These are phyloP conservation scores for Pezicula carpinea DNA, from an alignment of 2,329 filamentous ascomycete genomes.

Conservation along the genomic window DNA sequence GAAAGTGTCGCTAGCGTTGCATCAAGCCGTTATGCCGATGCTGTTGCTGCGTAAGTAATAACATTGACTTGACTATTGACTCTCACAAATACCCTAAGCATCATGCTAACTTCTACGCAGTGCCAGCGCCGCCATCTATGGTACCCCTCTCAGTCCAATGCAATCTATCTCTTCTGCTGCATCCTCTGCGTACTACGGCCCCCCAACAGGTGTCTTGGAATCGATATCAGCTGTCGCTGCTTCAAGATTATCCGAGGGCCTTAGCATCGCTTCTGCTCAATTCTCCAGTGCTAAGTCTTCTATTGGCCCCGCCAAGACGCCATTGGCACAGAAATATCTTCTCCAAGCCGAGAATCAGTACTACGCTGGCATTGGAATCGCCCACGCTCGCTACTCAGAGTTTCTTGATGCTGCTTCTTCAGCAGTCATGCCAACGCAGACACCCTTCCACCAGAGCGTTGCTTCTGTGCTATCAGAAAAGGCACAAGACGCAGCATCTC, in stretches of 20 bases:
- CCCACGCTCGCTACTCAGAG: slow-evolving; percentile 73
- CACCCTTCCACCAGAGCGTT: slow-evolving; percentile 40
- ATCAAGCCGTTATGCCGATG: slow-evolving; percentile 49
- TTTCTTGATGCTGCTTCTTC: slow-evolving; percentile 69
- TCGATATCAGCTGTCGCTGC: slow-evolving; percentile 65
- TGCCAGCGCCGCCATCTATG: slow-evolving; percentile 56
- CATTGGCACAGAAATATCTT: slow-evolving; percentile 47
- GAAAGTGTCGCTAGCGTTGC: slow-evolving; percentile 45
- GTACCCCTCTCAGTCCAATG: slow-evolving; percentile 59
- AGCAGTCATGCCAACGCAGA: slow-evolving; percentile 60
- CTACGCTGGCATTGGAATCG: slow-evolving; percentile 72
- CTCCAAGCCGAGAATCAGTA: slow-evolving; percentile 63
- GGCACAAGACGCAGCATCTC: slow-evolving; percentile 33
- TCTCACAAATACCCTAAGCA: background rate
- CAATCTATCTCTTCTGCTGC: slow-evolving; percentile 40
- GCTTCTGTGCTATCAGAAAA: slow-evolving; percentile 46
- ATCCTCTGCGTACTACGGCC: slow-evolving; percentile 46
- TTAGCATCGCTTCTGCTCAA: slow-evolving; percentile 65
- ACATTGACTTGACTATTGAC: too few relatives aligned
- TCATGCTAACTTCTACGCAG: slow-evolving; percentile 5
- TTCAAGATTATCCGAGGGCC: slow-evolving; percentile 64
- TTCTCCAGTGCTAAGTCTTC: slow-evolving; percentile 65
- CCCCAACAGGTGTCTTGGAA: slow-evolving; percentile 47
- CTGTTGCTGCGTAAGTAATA: slow-evolving; percentile 48
- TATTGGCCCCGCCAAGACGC: slow-evolving; percentile 54